Evolutionary conservation across 495 filamentous ascomycete species (phyloP), one percentile per base, ranked within the genome.

Genomic region (Cercophora samala): DNA sequence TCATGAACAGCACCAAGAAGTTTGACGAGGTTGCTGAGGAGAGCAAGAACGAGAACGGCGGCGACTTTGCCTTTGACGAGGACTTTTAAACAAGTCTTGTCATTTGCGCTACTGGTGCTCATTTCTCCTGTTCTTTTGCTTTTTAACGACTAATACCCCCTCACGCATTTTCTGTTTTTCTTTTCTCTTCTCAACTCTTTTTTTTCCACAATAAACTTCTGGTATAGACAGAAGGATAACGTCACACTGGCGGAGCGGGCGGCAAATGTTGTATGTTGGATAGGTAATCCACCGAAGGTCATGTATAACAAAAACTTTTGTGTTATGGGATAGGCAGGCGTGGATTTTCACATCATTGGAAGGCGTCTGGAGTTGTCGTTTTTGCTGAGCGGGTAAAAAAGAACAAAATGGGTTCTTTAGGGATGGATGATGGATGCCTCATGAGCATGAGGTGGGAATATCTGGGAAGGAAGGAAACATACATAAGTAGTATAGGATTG

Each of bases 31-130:
- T 72, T n/a, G 63, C 68, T 9, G 71, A 76, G 21, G 65, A 82
- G 60, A 69, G 69, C 58, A 85, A 90, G 67, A 81, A 82, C 60
- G 86, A 88, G 77, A 90, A 87, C 66, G 87, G 85, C 53, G 88
- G 90, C 66, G 93, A 93, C 78, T 93, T 99, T 79, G 84, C 79
- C 75, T 99, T 99, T 75, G 93, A 99, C 72, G 95, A 99, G 72
- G 95, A 99, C 83, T 99, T 99, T 78, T 99, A 90, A 84, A 83
- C 76, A 13, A 24, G 19, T 42, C 51, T 58, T 64, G n/a, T 65
- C 63, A 65, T 63, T 62, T 25, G 58, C 46, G 54, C 53, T 23
- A 61, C 42, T 32, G 25, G 24, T 21, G 29, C n/a, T n/a, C n/a
- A 23, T 63, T 17, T 37, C 46, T 55, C 61, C 59, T 37, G n/a